Evolutionary conservation across 192 early-diverging fungal genomes (phyloP).

Genomic region (Allomyces arbusculus): DNA sequence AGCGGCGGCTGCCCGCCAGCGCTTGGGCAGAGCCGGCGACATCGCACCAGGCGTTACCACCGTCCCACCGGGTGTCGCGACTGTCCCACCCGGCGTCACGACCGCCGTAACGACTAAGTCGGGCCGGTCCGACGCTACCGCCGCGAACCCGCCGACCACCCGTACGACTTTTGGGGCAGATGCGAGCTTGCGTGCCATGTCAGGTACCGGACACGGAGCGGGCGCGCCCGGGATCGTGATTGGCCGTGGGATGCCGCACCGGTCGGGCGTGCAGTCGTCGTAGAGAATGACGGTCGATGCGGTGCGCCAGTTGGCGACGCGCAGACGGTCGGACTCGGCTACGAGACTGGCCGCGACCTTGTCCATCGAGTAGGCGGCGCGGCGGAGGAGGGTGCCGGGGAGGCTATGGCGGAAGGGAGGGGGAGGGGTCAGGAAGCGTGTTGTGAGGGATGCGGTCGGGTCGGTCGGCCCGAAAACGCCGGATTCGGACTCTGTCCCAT

Average conservation of each 20-base stretch:
- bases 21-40: no score
- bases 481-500: no score
- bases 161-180: background rate
- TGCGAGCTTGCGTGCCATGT: background rate
- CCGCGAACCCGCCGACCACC: background rate
- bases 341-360: background rate
- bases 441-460: no score
- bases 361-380: background rate
- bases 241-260: background rate
- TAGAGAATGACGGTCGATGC: background rate
- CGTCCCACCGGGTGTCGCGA: no score
- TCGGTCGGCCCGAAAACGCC: no score
- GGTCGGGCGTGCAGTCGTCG: background rate
- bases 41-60: no score
- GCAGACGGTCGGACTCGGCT: background rate
- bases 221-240: background rate
- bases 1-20: no score
- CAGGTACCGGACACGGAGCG: background rate
- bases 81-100: no score
- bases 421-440: no score
- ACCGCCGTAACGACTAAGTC: no score
- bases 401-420: background rate
- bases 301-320: background rate
- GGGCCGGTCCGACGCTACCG: background rate
- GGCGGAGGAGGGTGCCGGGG: background rate